A percentile compares a stretch with the other conserved stretches of the same genome.
Evolutionary conservation across 2,329 filamentous ascomycete genomes (phyloP).

Genomic region (Paracoccidioides brasiliensis): DNA sequence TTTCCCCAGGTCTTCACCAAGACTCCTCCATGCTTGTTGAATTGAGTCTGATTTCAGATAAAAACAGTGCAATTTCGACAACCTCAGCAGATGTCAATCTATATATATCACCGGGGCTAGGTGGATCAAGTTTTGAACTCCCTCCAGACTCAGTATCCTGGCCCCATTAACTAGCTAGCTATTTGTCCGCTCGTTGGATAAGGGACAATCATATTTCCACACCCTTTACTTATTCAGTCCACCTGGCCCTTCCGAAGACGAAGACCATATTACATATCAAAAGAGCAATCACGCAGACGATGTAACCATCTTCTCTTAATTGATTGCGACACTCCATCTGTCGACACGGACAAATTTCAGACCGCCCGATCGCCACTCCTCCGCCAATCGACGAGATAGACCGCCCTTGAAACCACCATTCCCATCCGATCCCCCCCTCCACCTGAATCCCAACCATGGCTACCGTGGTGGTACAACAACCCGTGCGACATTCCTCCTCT

Average conservation of each 20-base stretch:
- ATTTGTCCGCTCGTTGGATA: slow-evolving; percentile 1
- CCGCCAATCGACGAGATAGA: neutral
- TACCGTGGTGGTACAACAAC: slow-evolving; percentile 34
- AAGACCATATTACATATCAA: neutral
- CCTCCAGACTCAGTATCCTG: neutral
- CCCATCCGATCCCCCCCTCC: neutral
- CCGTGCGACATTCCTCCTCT: slow-evolving; percentile 37
- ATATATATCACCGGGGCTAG: neutral
- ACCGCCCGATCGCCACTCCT: slow-evolving; percentile 1
- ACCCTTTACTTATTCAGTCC: neutral
- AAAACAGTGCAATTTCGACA: neutral
- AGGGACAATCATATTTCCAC: neutral
- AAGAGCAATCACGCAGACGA: neutral
- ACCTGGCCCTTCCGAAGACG: neutral
- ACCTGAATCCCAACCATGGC: slow-evolving; percentile 24
- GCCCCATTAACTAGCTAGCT: neutral
- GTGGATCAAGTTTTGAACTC: neutral
- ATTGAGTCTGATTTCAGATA: neutral
- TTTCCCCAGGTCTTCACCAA: no score
- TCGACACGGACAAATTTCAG: slow-evolving; percentile 3
- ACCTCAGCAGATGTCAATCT: no score
- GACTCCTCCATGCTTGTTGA: no score
- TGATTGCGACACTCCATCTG: neutral
- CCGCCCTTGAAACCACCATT: neutral
- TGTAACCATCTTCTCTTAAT: neutral